Conservation (phyloP, 1,139 yeast species). For the Groenewaldozyma auringiensis region DNA sequence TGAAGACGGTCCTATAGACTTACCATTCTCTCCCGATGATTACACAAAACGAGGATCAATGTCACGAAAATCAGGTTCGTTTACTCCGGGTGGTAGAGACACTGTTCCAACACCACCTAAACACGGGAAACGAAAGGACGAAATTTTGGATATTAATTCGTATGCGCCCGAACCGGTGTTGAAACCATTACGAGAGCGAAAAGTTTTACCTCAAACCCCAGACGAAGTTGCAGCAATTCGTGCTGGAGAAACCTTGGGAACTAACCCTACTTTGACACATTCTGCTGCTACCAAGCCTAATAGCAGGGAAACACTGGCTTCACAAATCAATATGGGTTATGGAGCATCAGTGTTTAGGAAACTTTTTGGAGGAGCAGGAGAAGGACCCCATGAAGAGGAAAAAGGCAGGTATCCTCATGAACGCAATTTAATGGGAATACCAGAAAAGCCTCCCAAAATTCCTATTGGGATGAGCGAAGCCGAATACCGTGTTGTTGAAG, state of each 20-base stretch:
- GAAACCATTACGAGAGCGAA: slow-evolving; percentile 3
- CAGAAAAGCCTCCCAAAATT: slow-evolving; percentile 26
- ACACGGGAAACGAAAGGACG: slow-evolving; percentile 10
- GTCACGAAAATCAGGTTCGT: background rate
- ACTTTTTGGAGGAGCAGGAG: slow-evolving; percentile 21
- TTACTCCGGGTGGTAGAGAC: background rate
- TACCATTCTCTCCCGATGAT: slow-evolving; percentile 26
- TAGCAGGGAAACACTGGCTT: slow-evolving; percentile 3
- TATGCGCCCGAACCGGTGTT: slow-evolving; percentile 26
- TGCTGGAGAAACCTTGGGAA: slow-evolving; percentile 18
- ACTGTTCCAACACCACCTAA: slow-evolving; percentile 1
- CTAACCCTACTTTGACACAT: slow-evolving; percentile 16
- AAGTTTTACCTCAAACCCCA: slow-evolving; percentile 15
- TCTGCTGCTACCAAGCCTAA: slow-evolving; percentile 15
- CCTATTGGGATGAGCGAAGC: slow-evolving; percentile 26
- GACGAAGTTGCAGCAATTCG: slow-evolving; percentile 12
- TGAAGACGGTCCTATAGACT: slow-evolving; percentile 11
- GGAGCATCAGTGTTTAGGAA: slow-evolving; percentile 15
- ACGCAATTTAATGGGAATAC: slow-evolving; percentile 10
- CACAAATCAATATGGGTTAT: slow-evolving; percentile 24
- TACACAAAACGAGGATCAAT: slow-evolving; percentile 11
- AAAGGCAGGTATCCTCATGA: slow-evolving; percentile 27
- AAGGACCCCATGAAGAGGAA: slow-evolving; percentile 28
- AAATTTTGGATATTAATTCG: slow-evolving; percentile 17
- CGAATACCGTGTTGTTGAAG: slow-evolving; percentile 22